Conservation (phyloP, 495 filamentous ascomycete genomes). For the Pyrenula massariospora region DNA sequence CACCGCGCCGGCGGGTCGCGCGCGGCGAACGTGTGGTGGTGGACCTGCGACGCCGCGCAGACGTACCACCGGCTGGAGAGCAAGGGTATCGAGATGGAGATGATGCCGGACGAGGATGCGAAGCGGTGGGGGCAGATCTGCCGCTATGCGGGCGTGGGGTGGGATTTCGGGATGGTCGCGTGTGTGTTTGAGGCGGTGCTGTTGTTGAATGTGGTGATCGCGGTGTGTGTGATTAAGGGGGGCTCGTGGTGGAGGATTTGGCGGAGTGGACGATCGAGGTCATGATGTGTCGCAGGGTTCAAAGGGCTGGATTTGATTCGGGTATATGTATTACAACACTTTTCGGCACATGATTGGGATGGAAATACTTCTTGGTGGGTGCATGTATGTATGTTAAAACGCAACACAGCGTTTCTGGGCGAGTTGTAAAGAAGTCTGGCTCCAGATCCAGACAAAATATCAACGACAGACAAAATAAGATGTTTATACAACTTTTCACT, state of each 20-base stretch:
- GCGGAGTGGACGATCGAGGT: neutral
- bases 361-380: too few relatives aligned
- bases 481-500: too few relatives aligned
- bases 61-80: neutral
- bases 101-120: too few relatives aligned
- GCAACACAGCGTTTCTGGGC: too few relatives aligned
- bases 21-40: neutral
- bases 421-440: too few relatives aligned
- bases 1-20: neutral
- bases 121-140: neutral
- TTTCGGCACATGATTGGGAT: too few relatives aligned
- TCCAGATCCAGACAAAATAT: too few relatives aligned
- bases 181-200: neutral
- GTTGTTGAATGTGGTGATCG: neutral
- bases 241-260: neutral
- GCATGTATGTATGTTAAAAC: too few relatives aligned
- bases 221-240: neutral
- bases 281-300: too few relatives aligned
- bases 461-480: too few relatives aligned
- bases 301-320: too few relatives aligned
- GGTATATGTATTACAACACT: too few relatives aligned
- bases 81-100: neutral
- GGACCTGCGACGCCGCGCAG: neutral
- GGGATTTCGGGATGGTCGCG: neutral
- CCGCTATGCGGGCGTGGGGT: neutral